Evolutionary conservation across 1,284 basidiomycete genomes (phyloP).

Genomic region (Coriolopsis trogii): DNA sequence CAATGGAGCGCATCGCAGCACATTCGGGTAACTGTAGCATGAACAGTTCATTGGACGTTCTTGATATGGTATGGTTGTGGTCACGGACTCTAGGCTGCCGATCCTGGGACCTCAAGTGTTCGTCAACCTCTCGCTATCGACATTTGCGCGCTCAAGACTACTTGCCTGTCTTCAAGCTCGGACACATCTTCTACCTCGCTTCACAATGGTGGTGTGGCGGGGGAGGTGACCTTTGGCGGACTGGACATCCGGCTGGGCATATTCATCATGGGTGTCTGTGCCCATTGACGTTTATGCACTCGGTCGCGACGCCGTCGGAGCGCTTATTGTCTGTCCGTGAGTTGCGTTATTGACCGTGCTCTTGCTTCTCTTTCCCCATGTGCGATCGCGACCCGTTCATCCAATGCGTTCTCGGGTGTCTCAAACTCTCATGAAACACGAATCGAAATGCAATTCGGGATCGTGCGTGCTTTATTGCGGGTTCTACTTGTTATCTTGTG

Average conservation of each 20-base stretch:
- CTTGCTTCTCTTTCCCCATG: slow-evolving; percentile 33
- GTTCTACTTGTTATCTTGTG: slow-evolving; percentile 33
- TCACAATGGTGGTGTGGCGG: slow-evolving; percentile 28
- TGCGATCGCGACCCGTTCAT: slow-evolving; percentile 2
- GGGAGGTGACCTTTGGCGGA: slow-evolving; percentile 38
- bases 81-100: slow-evolving; percentile 44
- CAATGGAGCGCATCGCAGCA: slow-evolving; percentile 21
- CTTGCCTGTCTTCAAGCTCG: slow-evolving; percentile 54
- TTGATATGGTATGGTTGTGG: slow-evolving; percentile 50
- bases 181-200: slow-evolving; percentile 43
- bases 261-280: neutral
- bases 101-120: slow-evolving; percentile 34
- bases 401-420: too few species aligned
- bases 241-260: too few species aligned
- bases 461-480: slow-evolving; percentile 41
- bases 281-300: slow-evolving; percentile 35
- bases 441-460: slow-evolving; percentile 24
- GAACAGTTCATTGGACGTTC: slow-evolving; percentile 45
- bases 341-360: slow-evolving; percentile 59
- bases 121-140: slow-evolving; percentile 39
- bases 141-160: slow-evolving; percentile 45
- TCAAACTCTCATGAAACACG: neutral
- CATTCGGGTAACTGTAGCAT: slow-evolving; percentile 33
- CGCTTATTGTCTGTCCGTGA: slow-evolving; percentile 52
- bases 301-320: slow-evolving; percentile 46